These are phyloP conservation scores for Moelleriella libera DNA, from an alignment of 2,329 filamentous ascomycete genomes.

Conservation along the genomic window DNA sequence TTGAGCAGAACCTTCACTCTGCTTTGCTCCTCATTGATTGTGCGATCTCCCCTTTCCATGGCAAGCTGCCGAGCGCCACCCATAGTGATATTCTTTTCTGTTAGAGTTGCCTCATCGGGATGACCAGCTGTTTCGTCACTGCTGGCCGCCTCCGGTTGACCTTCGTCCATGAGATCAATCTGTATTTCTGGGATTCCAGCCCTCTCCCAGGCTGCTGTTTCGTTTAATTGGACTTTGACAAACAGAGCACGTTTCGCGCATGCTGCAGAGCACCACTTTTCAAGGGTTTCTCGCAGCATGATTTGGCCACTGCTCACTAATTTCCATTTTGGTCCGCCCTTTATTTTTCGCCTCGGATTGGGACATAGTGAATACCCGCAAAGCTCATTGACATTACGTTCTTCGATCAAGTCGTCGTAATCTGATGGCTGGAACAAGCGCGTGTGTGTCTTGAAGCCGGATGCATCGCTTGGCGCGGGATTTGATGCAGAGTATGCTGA, in stretches of 20 bases:
- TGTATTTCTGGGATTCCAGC: constrained; percentile 39
- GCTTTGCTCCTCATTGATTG: constrained; percentile 8
- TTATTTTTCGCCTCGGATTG: constrained; percentile 41
- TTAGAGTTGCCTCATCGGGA: constrained; percentile 27
- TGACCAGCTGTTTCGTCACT: constrained; percentile 19
- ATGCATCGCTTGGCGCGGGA: constrained; percentile 43
- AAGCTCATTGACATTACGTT: constrained; percentile 68
- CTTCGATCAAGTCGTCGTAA: constrained; percentile 77
- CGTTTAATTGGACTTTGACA: constrained; percentile 75
- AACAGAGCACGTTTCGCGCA: constrained; percentile 74
- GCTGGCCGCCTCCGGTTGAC: constrained; percentile 25
- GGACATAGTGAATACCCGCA: constrained; percentile 80
- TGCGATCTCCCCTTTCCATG: constrained; percentile 29
- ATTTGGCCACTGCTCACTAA: constrained; percentile 44
- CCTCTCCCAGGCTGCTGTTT: constrained; percentile 76
- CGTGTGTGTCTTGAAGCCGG: constrained; percentile 51
- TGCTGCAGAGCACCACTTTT: constrained; percentile 73
- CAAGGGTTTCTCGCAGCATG: constrained; percentile 55
- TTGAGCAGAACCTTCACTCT: constrained; percentile 33
- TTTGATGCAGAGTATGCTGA: constrained; percentile 25
- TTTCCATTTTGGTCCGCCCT: constrained; percentile 50
- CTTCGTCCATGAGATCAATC: constrained; percentile 56
- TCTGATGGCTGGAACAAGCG: constrained; percentile 71
- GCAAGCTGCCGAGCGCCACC: constrained; percentile 30
- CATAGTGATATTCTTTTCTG: constrained; percentile 25